Conservation (phyloP, 2,329 filamentous ascomycete genomes). For the Coniosporium tulheliwenetii region DNA sequence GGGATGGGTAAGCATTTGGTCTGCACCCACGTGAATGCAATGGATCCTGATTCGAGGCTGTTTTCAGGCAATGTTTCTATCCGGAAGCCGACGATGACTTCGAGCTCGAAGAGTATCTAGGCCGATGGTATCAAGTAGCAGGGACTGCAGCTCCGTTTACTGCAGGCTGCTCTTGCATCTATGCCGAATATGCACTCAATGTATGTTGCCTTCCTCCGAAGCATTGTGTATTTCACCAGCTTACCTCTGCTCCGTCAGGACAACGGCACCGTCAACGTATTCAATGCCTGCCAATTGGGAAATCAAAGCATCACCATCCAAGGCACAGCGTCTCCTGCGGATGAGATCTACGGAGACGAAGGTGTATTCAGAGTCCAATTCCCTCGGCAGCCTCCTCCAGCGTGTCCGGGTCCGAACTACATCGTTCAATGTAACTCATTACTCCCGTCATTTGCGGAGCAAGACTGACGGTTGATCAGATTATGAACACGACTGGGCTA, state of each 20-base stretch:
- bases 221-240: neutral
- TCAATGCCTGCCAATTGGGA: conserved; percentile 6
- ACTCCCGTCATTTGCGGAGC: neutral
- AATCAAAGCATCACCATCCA: conserved; percentile 5
- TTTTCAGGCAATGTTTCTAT: conserved; percentile 6
- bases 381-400: conserved; percentile 6
- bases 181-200: conserved; percentile 7
- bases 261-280: conserved; percentile 8
- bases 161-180: conserved; percentile 8
- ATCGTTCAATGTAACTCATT: neutral
- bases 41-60: neutral
- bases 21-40: neutral
- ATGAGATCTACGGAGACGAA: conserved; percentile 6
- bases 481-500: conserved; percentile 7
- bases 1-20: neutral
- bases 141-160: conserved; percentile 7
- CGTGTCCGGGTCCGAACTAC: conserved; percentile 9
- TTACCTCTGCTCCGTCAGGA: conserved; percentile 1
- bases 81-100: conserved; percentile 7
- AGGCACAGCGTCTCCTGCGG: conserved; percentile 7
- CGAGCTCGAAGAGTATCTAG: conserved; percentile 7
- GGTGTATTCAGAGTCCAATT: conserved; percentile 8
- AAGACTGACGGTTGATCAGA: neutral
- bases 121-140: conserved; percentile 10
- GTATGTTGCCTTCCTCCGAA: conserved; percentile 1